Evolutionary conservation across 176 grass and related monocot genomes (phyloP), one percentile per base, ranked within the genome.

Genomic region (Oryza nivara): DNA sequence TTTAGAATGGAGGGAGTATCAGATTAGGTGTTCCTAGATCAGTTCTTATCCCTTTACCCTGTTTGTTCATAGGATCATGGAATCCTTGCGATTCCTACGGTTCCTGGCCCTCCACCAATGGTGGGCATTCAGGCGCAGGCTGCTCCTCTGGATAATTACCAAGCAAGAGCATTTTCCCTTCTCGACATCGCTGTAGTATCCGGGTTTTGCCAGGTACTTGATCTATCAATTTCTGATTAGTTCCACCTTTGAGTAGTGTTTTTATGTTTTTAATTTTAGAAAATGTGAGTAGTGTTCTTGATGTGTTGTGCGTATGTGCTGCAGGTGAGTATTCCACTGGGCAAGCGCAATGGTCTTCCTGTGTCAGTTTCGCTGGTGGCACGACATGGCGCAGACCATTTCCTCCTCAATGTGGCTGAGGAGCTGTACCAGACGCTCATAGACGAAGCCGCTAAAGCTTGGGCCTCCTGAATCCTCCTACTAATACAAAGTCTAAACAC

Each of bases 281-380:
- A 56, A 49, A 22, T 35, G 70, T 41, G 30, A 10, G 23, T 46
- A 32, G 64, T 45, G 38, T 17, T 61, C 43, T 65, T 43, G 1
- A 41, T 5, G 12, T 80, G 43, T 77, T 35, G 20, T 56, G 28
- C 52, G 5, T n/a, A 56, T 19, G 68, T 30, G 17, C 61, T 85
- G 63, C 85, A 96, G 94, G 64, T 97, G 68, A 91, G 73, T 67
- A 92, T 97, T 85, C 95, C 95, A n/a, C 76, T 97, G 20, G 95
- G 95, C 5, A 76, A 81, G 70, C 88, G 82, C n/a, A 14, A 91
- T 40, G 82, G 85, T 23, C 23, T 97, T 75, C 92, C 92, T 1
- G 95, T 97, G 66, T 97, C 95, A 0, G 87, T 97, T 65, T 97
- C 95, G 7, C 86, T 97, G 4, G 3, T 97, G 22, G 90, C 94